Base-by-base conservation (phyloP, 495 filamentous ascomycete species). In the Annulohypoxylon maeteangense region DNA sequence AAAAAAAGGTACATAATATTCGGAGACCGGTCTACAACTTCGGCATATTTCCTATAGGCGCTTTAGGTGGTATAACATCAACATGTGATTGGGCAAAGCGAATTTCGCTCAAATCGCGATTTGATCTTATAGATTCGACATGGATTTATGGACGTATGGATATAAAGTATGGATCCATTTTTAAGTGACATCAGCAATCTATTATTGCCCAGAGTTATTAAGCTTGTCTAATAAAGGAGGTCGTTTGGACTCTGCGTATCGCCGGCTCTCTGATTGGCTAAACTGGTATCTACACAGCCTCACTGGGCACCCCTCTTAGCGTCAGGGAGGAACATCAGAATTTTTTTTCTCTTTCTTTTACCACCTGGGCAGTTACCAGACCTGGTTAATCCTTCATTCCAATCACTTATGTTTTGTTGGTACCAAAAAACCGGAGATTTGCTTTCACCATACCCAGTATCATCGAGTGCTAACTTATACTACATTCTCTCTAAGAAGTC, bases 271-370 rank as follows among this genome's bases (percentile, higher is more conserved):
- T 61, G 56, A 72, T 72, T 72, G 70, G 70, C 29, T 29, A 16
- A 14, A 16, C 12, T 20, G 18, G 18, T 42, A 48, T 65, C 58
- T 72, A 68, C 70, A 72, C 70, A 72, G 70, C 70, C 70, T 72
- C 70, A 67, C 34, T 72, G 20, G 53, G 55, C 69, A 32, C 60
- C 61, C 63, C 53, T 64, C 60, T 72, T 68, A 60, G 64, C 65
- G 61, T 45, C 54, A 72, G 53, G 22, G 61, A 68, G 65, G 54
- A 68, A 65, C 65, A 38, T 54, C 54, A 65, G 58, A 65, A 65
- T 51, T 47, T 40, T 40, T 14, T 60, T 62, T 34, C 47, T 38
- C 20, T 53, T 47, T n/a, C n/a, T n/a, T n/a, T n/a, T n/a, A n/a
- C n/a, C n/a, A n/a, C n/a, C n/a, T n/a, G n/a, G n/a, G n/a, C n/a